Base-by-base conservation (phyloP, 805 yeast species). In the Saccharomycopsis oosterbeekiorum region DNA sequence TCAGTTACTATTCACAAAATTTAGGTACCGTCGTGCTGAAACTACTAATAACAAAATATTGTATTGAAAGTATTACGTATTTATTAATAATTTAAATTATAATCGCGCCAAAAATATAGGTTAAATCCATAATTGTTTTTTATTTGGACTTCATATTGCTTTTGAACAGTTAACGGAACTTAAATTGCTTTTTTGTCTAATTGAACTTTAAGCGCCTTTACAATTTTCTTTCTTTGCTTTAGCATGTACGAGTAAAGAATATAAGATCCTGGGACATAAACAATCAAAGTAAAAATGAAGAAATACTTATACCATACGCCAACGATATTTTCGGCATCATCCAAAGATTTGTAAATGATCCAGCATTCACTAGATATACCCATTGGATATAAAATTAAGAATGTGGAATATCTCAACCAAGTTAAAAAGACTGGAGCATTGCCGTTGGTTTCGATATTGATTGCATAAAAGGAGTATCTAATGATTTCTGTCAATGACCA, bases 401-500 rank as follows among this genome's bases (percentile, higher is more conserved):
- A 94, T 34, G 89, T 75, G 65, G 88, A 88, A 78, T 94, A 94
- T 69, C 99, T 82, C 65, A 90, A 74, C 79, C 86, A 81, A 19
- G 84, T 80, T 66, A 93, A 77, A 69, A 75, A 70, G 43, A 70
- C 67, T 4, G 94, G 88, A 15, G 88, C 85, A 1, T 75, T 69
- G 1, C 79, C 82, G 9, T 76, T 75, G 36, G 78, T 75, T 29
- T 72, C 70, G 64, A 88, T 73, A 66, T 84, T 84, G 60, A 86
- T 78, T 8, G 96, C 92, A 70, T 94, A 96, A 75, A 83, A 94
- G 53, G 89, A 80, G 74, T 94, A 94, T 71, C 99, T 81, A 61
- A 92, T 85, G 55, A 89, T 80, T 73, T 94, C 99, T n/a, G 98
- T 89, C 59, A 89, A 68, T n/a, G 94, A 83, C 99, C 99, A 94